Conservation (phyloP, 805 yeast genomes). For the Hanseniaspora osmophila region DNA sequence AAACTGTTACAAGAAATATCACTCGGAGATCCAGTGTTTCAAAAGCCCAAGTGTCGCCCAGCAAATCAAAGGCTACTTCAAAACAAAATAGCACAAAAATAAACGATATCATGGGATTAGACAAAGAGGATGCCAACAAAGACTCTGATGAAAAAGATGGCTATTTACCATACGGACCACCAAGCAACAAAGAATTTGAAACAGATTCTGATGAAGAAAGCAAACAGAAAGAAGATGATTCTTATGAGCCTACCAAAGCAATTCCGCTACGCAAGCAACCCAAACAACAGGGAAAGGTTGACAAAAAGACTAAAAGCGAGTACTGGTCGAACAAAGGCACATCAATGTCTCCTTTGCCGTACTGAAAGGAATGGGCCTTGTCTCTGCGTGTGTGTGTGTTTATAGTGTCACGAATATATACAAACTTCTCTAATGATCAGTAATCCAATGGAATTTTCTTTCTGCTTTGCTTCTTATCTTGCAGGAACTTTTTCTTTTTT, state of each 20-base stretch:
- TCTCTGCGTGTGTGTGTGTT: neutral
- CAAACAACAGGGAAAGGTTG: constrained; percentile 1
- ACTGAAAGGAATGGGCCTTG: neutral
- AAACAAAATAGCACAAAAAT: constrained; percentile 3
- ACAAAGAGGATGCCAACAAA: constrained; percentile 11
- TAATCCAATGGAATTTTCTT: constrained; percentile 3
- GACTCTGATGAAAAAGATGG: constrained; percentile 16
- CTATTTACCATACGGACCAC: neutral
- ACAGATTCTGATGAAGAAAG: neutral
- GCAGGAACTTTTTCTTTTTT: constrained; percentile 22
- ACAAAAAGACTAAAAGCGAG: constrained; percentile 15
- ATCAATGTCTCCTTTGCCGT: constrained; percentile 3
- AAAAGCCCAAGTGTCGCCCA: no score
- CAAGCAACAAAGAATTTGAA: neutral
- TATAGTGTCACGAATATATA: no score
- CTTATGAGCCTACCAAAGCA: neutral
- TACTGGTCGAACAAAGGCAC: constrained; percentile 28
- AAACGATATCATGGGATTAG: constrained; percentile 4
- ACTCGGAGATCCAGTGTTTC: no score
- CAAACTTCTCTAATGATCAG: neutral
- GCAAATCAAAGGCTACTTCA: neutral
- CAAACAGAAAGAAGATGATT: neutral
- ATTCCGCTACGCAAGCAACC: neutral
- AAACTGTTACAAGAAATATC: no score
- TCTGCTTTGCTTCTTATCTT: constrained; percentile 10